Evolutionary conservation across 192 early-diverging fungal genomes (phyloP).

Genomic region (Coemansia sp.): DNA sequence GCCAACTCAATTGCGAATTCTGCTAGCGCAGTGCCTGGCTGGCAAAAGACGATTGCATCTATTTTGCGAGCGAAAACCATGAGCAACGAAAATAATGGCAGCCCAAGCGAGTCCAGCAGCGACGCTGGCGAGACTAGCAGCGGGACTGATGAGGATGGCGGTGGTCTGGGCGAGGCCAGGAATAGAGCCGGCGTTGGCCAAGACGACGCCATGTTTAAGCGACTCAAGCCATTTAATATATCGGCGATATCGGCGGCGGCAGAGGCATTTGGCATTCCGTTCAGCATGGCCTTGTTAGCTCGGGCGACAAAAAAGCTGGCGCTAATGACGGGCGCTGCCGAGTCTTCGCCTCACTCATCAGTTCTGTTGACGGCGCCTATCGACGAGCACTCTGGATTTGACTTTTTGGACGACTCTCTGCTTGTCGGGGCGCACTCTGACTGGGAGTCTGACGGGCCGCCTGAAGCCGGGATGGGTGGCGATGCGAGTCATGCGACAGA

Average conservation of each 20-base stretch:
- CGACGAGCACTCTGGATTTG: slow-evolving; percentile 12
- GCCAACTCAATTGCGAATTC: neutral
- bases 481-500: neutral
- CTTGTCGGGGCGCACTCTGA: slow-evolving; percentile 7
- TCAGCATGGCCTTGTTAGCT: slow-evolving; percentile 36
- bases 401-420: slow-evolving; percentile 6
- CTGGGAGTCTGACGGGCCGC: slow-evolving; percentile 23
- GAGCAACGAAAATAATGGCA: slow-evolving; percentile 8
- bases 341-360: slow-evolving; percentile 7
- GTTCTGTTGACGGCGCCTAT: slow-evolving; percentile 18
- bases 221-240: slow-evolving; percentile 52
- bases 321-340: neutral
- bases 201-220: slow-evolving; percentile 13
- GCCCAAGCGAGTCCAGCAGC: slow-evolving; percentile 15
- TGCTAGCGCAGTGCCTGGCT: slow-evolving; percentile 34
- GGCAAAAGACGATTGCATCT: slow-evolving; percentile 50
- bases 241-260: slow-evolving; percentile 57
- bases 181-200: neutral
- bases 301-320: slow-evolving; percentile 28
- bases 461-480: neutral
- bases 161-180: neutral
- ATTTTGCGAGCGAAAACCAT: slow-evolving; percentile 46
- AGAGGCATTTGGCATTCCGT: slow-evolving; percentile 58
- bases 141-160: neutral
- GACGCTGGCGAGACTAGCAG: slow-evolving; percentile 1